Evolutionary conservation across 192 early-diverging fungal genomes (phyloP), one percentile per base, ranked within the genome.

Genomic region (Linnemannia exigua): DNA sequence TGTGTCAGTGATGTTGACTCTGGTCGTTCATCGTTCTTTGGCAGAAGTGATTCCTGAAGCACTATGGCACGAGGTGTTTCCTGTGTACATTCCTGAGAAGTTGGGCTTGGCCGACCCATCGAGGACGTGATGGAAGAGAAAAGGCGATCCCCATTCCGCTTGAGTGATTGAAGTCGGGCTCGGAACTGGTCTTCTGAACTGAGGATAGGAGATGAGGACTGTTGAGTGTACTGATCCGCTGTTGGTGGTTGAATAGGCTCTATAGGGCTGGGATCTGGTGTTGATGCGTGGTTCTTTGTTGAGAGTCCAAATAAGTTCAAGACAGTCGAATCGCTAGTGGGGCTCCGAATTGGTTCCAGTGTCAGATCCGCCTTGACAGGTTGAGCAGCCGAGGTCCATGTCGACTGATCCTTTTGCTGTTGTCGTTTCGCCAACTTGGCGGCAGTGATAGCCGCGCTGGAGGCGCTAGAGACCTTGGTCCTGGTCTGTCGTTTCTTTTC

Each of bases 401-500:
- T 38, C 33, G 46, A 33, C n/a, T 37, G 37, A 8, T 79, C 73
- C 52, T 76, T 79, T 41, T 75, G 77, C 38, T 76, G 72, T 41
- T 76, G 72, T 41, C 74, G 54, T 61, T 47, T 85, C 9, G 76
- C 68, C n/a, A 68, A 12, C 28, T 79, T 78, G 19, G 72, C 37
- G 17, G 47, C 50, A 38, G 74, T 17, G 22, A 75, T 52, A 1
- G 71, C 72, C 5, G 38, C 8, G 12, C 38, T 15, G 20, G 72
- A 66, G 1, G 72, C 35, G 58, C 63, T 58, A 6, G 77, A 66
- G 1, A 5, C 73, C 71, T 70, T 79, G 67, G 67, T 84, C 22
- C 70, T 54, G 54, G 58, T 31, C 36, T 76, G 67, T 2, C 77
- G 76, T 20, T 79, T 79, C 77, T 85, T 85, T 41, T 85, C 77